Conservation (phyloP, 2,329 filamentous ascomycete genomes). For the Chaetomium olivaceum region DNA sequence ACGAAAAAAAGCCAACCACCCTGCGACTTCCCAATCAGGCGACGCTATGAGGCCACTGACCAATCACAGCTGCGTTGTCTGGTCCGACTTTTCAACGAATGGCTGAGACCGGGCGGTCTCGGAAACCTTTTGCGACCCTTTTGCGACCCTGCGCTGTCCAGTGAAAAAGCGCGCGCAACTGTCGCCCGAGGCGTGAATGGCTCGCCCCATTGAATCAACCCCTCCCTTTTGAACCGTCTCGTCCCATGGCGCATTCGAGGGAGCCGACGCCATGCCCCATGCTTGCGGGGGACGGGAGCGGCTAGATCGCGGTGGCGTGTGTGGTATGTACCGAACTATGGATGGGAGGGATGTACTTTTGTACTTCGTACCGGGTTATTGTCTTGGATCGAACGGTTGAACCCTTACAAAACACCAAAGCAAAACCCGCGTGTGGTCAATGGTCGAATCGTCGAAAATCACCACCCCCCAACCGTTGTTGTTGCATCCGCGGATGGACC, state of each 20-base stretch:
- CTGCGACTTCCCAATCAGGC: slow-evolving; percentile 27
- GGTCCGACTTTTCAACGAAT: slow-evolving; percentile 27
- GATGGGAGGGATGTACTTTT: not conserved
- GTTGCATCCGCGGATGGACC: not conserved
- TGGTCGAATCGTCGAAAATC: not conserved
- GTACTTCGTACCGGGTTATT: slow-evolving; percentile 7
- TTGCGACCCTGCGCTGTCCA: slow-evolving; percentile 4
- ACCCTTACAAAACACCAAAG: slow-evolving; percentile 1
- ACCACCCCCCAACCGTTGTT: not conserved
- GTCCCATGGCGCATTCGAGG: not conserved
- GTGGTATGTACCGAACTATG: no score
- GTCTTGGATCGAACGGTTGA: not conserved
- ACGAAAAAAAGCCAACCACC: not conserved
- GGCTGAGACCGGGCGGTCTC: slow-evolving; percentile 15
- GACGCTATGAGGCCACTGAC: slow-evolving; percentile 23
- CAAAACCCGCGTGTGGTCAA: slow-evolving; percentile 17
- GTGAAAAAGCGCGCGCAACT: slow-evolving; percentile 11
- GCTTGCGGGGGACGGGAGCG: slow-evolving; percentile 4
- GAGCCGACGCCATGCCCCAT: not conserved
- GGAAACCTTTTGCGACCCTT: slow-evolving; percentile 1
- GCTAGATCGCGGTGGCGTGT: not conserved
- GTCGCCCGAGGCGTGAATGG: slow-evolving; percentile 7
- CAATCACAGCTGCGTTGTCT: slow-evolving; percentile 17
- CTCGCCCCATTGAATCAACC: not conserved
- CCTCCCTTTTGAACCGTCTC: not conserved